Conservation (phyloP, 345 rosid species). For the Cardamine chenopodiifolia region DNA sequence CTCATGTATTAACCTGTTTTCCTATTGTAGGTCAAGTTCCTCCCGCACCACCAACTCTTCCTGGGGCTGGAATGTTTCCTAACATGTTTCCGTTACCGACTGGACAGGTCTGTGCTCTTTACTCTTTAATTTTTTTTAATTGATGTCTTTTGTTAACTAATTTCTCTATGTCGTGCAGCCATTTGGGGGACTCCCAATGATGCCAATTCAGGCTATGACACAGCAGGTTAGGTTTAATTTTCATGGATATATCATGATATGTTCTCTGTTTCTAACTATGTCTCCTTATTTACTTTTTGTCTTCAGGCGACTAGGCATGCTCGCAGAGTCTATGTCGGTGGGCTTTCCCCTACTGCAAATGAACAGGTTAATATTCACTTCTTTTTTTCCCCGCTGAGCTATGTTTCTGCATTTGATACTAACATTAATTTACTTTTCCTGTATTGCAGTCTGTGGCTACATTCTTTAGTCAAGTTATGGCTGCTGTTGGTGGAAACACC, state of each 20-base stretch:
- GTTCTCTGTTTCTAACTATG: slow-evolving; percentile 23
- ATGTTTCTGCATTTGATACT: neutral
- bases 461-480: slow-evolving; percentile 89
- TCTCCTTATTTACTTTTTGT: neutral
- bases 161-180: slow-evolving; percentile 47
- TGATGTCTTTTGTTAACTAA: slow-evolving; percentile 5
- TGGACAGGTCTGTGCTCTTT: slow-evolving; percentile 56
- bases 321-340: slow-evolving; percentile 94
- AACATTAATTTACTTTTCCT: slow-evolving; percentile 28
- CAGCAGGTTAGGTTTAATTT: slow-evolving; percentile 67
- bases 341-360: slow-evolving; percentile 87
- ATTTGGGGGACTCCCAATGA: slow-evolving; percentile 74
- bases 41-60: slow-evolving; percentile 61
- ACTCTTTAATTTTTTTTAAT: neutral
- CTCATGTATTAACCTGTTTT: slow-evolving; percentile 33
- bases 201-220: slow-evolving; percentile 98
- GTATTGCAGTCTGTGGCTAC: slow-evolving; percentile 79
- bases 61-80: slow-evolving; percentile 82
- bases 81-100: slow-evolving; percentile 67
- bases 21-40: slow-evolving; percentile 68
- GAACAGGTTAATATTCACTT: slow-evolving; percentile 65
- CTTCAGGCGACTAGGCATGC: slow-evolving; percentile 95
- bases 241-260: neutral
- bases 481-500: slow-evolving; percentile 93
- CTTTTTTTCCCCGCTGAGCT: neutral